Evolutionary conservation across 2,329 filamentous ascomycete genomes (phyloP).

Genomic region (Ramularia endophylla): DNA sequence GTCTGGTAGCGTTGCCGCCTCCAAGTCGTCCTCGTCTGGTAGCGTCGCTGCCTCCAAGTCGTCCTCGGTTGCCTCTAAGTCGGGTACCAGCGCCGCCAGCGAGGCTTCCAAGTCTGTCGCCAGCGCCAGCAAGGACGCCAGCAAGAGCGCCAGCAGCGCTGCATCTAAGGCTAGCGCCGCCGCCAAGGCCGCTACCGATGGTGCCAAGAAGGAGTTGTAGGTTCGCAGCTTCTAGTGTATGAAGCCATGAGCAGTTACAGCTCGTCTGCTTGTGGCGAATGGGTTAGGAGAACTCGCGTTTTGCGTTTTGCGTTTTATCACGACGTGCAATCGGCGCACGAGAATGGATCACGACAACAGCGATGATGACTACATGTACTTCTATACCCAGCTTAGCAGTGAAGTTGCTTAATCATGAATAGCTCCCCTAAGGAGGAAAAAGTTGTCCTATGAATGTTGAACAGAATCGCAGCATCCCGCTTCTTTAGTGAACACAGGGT

Average conservation of each 20-base stretch:
- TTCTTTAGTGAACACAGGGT: too few species aligned
- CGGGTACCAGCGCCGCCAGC: conserved; percentile 17
- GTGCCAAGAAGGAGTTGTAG: conserved; percentile 43
- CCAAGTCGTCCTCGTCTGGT: conserved; percentile 28
- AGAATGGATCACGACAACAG: conserved; percentile 17
- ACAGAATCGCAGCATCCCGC: too few species aligned
- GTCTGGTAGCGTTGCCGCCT: conserved; percentile 27
- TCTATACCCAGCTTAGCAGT: too few species aligned
- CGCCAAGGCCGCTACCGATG: conserved; percentile 29
- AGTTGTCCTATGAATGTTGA: too few species aligned
- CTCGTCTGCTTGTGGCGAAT: background rate
- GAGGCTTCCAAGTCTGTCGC: conserved; percentile 26
- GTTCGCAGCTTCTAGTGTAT: background rate
- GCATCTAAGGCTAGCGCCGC: conserved; percentile 28
- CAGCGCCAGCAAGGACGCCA: conserved; percentile 29
- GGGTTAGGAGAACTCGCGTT: conserved; percentile 8
- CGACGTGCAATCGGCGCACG: conserved; percentile 8
- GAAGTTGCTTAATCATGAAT: too few species aligned
- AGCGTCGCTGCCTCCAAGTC: conserved; percentile 27
- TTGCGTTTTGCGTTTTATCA: conserved; percentile 4
- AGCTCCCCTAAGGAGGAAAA: too few species aligned
- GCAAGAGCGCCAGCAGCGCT: conserved; percentile 26
- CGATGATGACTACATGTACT: conserved; percentile 6
- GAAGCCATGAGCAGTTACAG: conserved; percentile 1
- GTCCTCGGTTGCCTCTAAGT: conserved; percentile 28